Evolutionary conservation across 352 stramenopile genomes (phyloP).

Genomic region (Pythium folliculosum): DNA sequence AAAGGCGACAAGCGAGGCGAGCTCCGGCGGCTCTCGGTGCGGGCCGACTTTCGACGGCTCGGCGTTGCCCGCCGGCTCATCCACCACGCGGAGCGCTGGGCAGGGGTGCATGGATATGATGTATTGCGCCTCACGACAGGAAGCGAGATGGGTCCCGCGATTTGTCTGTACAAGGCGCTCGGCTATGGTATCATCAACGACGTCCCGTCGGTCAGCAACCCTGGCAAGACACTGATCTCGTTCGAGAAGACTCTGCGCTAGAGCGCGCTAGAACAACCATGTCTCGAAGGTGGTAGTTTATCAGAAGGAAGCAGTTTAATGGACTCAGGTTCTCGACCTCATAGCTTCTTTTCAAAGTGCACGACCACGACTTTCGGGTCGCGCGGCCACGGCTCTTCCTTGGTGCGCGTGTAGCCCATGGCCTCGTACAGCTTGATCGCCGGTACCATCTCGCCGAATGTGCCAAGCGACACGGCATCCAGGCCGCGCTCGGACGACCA

Average conservation of each 20-base stretch:
- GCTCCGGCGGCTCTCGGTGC: slow-evolving; percentile 45
- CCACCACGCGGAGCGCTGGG: slow-evolving; percentile 43
- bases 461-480: slow-evolving; percentile 34
- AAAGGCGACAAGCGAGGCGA: slow-evolving; percentile 34
- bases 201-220: slow-evolving; percentile 32
- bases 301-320: too few species aligned
- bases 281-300: too few species aligned
- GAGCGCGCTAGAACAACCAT: too few species aligned
- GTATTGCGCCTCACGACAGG: slow-evolving; percentile 40
- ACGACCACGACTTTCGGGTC: slow-evolving; percentile 37
- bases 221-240: slow-evolving; percentile 32
- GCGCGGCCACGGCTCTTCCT: slow-evolving; percentile 28
- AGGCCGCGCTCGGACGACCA: slow-evolving; percentile 38
- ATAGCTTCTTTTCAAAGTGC: slow-evolving; percentile 33
- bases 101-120: slow-evolving; percentile 33
- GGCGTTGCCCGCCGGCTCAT: slow-evolving; percentile 42
- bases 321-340: not conserved
- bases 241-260: slow-evolving; percentile 26
- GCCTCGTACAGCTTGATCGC: slow-evolving; percentile 36
- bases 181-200: slow-evolving; percentile 15
- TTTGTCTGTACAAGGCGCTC: slow-evolving; percentile 29
- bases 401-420: slow-evolving; percentile 29
- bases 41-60: slow-evolving; percentile 31
- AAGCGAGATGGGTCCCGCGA: slow-evolving; percentile 23
- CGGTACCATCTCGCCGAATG: slow-evolving; percentile 32